Conservation (phyloP, 176 grass and related monocot species). For the Oryza punctata region DNA sequence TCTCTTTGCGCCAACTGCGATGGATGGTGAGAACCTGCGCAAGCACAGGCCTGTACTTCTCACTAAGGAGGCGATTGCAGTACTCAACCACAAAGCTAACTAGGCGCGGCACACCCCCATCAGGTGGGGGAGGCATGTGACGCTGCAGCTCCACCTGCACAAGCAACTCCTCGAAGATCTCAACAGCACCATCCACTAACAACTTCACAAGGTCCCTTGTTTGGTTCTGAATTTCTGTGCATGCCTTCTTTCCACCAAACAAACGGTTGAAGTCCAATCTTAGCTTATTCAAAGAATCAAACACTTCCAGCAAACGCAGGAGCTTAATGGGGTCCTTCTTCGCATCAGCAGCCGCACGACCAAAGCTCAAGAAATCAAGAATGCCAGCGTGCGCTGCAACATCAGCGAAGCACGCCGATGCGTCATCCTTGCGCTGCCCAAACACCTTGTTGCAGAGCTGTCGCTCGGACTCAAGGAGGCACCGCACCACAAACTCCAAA, state of each 20-base stretch:
- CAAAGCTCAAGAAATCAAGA: conserved; percentile 70
- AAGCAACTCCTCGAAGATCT: conserved; percentile 79
- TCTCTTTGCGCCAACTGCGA: conserved; percentile 74
- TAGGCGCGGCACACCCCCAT: conserved; percentile 61
- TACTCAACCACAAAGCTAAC: conserved; percentile 75
- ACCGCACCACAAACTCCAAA: conserved; percentile 61
- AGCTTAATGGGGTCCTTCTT: conserved; percentile 95
- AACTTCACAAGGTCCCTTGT: conserved; percentile 81
- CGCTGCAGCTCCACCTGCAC: conserved; percentile 84
- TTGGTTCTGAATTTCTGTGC: conserved; percentile 65
- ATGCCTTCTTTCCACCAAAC: conserved; percentile 76
- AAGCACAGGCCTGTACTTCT: conserved; percentile 63
- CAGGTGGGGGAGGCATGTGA: conserved; percentile 52
- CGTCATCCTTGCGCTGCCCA: conserved; percentile 39
- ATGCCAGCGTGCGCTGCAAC: conserved; percentile 51
- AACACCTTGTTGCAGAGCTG: conserved; percentile 72
- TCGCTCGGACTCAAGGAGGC: conserved; percentile 63
- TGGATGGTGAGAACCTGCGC: conserved; percentile 73
- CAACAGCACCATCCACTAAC: conserved; percentile 63
- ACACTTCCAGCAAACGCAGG: conserved; percentile 66
- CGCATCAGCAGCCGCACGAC: conserved; percentile 50
- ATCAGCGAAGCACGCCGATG: conserved; percentile 55
- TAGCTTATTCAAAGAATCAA: conserved; percentile 72
- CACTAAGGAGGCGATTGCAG: conserved; percentile 65
- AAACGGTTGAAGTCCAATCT: conserved; percentile 74